Evolutionary conservation across 257 asterid species (phyloP).

Genomic region (Capsicum pubescens): DNA sequence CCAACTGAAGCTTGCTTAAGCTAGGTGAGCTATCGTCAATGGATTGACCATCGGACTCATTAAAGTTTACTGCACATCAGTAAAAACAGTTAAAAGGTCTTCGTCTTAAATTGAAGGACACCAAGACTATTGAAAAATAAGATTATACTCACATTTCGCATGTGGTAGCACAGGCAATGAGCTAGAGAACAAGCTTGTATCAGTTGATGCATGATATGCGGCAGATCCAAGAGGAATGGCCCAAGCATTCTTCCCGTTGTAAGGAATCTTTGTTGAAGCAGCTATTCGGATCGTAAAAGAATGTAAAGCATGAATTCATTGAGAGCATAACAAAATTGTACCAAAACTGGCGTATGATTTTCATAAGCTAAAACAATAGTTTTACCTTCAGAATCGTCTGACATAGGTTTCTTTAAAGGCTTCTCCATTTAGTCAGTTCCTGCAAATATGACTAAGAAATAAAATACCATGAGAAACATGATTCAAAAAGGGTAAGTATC

Average conservation of each 20-base stretch:
- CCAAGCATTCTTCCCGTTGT: slow-evolving; percentile 62
- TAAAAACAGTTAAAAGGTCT: slow-evolving; percentile 16
- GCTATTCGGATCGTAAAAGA: slow-evolving; percentile 22
- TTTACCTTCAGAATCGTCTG: slow-evolving; percentile 26
- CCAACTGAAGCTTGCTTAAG: slow-evolving; percentile 47
- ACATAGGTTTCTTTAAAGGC: slow-evolving; percentile 25
- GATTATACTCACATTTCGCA: slow-evolving; percentile 57
- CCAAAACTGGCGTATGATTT: not conserved
- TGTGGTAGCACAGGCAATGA: slow-evolving; percentile 76
- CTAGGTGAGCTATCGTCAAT: slow-evolving; percentile 65
- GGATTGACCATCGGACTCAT: slow-evolving; percentile 51
- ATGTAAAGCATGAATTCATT: not conserved
- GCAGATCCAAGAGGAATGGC: slow-evolving; percentile 56
- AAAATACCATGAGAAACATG: not conserved
- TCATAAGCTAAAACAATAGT: slow-evolving; percentile 19
- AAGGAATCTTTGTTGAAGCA: slow-evolving; percentile 37
- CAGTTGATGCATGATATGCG: slow-evolving; percentile 55
- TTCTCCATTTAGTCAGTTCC: slow-evolving; percentile 26
- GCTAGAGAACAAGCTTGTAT: slow-evolving; percentile 87
- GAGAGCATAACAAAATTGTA: slow-evolving; percentile 12
- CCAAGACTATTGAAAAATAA: not conserved
- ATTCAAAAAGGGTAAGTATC: slow-evolving; percentile 1
- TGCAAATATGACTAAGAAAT: not conserved
- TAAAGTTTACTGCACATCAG: slow-evolving; percentile 62
- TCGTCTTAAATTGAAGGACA: slow-evolving; percentile 17